Percentiles rank a stretch among this genome's conserved stretches.
Conservation (phyloP, 139 green algal species). For the Picochlorum sp. region DNA sequence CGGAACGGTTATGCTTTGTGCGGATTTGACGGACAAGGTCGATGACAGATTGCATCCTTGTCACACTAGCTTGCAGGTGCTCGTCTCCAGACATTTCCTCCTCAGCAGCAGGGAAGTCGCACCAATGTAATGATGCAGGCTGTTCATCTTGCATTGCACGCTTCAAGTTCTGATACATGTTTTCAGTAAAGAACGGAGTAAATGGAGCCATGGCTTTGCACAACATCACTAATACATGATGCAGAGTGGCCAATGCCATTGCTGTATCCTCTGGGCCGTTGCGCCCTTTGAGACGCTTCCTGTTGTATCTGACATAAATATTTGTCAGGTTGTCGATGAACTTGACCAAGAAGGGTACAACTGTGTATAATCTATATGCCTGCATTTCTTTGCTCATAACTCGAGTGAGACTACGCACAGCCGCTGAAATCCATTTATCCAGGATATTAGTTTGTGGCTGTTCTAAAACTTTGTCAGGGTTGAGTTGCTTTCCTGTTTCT, state of each 20-base stretch:
- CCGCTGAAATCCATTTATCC: slow-evolving; percentile 81
- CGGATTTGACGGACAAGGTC: slow-evolving; percentile 80
- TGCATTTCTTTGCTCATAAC: slow-evolving; percentile 91
- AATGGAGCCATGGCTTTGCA: slow-evolving; percentile 95
- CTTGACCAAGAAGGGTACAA: slow-evolving; percentile 80
- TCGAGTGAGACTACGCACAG: slow-evolving; percentile 58
- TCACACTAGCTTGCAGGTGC: slow-evolving; percentile 70
- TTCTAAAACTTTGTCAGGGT: slow-evolving; percentile 32
- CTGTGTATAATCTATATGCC: slow-evolving; percentile 96
- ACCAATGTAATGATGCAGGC: slow-evolving; percentile 78
- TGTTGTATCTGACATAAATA: slow-evolving; percentile 97
- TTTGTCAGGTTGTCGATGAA: slow-evolving; percentile 98
- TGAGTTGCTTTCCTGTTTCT: slow-evolving; percentile 46
- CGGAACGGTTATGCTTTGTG: slow-evolving; percentile 47
- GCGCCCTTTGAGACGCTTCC: slow-evolving; percentile 76
- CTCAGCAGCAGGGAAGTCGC: slow-evolving; percentile 57
- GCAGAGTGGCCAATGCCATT: slow-evolving; percentile 64
- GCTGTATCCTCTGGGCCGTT: slow-evolving; percentile 57
- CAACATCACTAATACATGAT: slow-evolving; percentile 78
- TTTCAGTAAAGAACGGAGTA: slow-evolving; percentile 95
- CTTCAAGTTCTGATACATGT: slow-evolving; percentile 96
- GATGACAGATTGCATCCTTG: slow-evolving; percentile 81
- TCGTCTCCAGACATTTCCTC: slow-evolving; percentile 31
- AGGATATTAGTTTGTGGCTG: slow-evolving; percentile 65
- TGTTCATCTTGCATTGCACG: slow-evolving; percentile 34